Evolutionary conservation across 139 green algal species (phyloP).

Genomic region (Pleodorina starrii): DNA sequence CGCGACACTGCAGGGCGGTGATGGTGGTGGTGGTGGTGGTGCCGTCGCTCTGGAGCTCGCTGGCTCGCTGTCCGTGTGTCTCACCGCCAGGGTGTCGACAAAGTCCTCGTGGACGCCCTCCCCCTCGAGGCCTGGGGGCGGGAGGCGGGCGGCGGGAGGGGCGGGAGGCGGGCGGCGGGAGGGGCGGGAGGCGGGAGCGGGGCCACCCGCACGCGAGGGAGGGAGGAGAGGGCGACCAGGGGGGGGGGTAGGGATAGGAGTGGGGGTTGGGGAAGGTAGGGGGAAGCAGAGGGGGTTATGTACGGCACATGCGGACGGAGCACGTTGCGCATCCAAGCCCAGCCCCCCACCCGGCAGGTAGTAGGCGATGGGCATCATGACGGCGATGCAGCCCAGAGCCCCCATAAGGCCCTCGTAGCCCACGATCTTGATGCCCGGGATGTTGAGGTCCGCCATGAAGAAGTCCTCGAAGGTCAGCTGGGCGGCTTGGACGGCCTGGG

Average conservation of each 20-base stretch:
- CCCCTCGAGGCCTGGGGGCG: constrained; percentile 67
- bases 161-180: background rate
- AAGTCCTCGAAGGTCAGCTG: constrained; percentile 86
- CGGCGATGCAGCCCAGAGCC: constrained; percentile 41
- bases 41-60: no score
- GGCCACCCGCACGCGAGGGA: background rate
- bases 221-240: background rate
- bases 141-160: background rate
- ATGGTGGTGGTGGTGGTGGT: no score
- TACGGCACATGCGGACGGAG: background rate
- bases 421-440: constrained; percentile 68
- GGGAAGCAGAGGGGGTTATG: background rate
- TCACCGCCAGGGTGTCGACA: constrained; percentile 82
- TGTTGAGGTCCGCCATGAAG: constrained; percentile 81
- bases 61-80: background rate
- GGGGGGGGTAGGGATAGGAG: background rate
- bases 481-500: constrained; percentile 74
- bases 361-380: constrained; percentile 73
- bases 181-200: background rate
- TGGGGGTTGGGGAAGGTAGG: background rate
- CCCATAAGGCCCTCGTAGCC: constrained; percentile 80
- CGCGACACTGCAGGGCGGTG: no score
- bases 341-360: constrained; percentile 58
- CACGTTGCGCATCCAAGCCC: background rate
- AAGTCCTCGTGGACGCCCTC: constrained; percentile 89